These are phyloP conservation scores for Solanum phureja DNA, from an alignment of 257 asterid species.

Conservation along the genomic window DNA sequence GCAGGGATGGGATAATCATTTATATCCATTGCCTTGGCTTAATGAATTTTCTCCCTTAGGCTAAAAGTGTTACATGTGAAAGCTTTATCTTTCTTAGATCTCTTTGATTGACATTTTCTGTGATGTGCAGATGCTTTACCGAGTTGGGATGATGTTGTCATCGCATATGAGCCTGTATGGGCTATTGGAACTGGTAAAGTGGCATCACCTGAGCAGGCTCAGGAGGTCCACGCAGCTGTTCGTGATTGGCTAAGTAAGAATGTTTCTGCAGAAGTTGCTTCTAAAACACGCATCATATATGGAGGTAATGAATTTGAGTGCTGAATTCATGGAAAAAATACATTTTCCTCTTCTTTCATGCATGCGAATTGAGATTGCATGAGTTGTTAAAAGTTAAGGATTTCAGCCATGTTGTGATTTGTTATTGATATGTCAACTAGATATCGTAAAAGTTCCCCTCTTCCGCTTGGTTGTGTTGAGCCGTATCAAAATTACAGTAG, in stretches of 20 bases:
- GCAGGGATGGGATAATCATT: background rate
- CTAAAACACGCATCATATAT: conserved; percentile 81
- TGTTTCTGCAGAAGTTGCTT: conserved; percentile 82
- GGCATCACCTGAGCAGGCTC: conserved; percentile 98
- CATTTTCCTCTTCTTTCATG: background rate
- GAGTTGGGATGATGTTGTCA: conserved; percentile 81
- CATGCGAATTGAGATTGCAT: background rate
- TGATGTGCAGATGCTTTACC: conserved; percentile 68
- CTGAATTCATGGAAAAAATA: background rate
- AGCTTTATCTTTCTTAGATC: background rate
- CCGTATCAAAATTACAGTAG: background rate
- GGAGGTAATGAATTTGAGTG: conserved; percentile 52
- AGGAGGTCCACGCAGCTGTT: conserved; percentile 90
- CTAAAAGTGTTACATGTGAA: background rate
- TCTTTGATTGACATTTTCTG: background rate
- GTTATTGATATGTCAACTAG: background rate
- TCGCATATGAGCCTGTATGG: conserved; percentile 99
- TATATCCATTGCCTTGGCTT: background rate
- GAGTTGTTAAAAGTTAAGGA: background rate
- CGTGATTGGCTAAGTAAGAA: conserved; percentile 93
- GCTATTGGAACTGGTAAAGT: conserved; percentile 99
- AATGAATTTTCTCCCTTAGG: background rate
- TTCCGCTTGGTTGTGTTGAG: background rate
- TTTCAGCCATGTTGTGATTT: background rate
- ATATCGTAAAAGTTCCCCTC: background rate